Evolutionary conservation across 805 yeast genomes (phyloP), one percentile per base, ranked within the genome.

Genomic region (Saccharomycopsis vini): DNA sequence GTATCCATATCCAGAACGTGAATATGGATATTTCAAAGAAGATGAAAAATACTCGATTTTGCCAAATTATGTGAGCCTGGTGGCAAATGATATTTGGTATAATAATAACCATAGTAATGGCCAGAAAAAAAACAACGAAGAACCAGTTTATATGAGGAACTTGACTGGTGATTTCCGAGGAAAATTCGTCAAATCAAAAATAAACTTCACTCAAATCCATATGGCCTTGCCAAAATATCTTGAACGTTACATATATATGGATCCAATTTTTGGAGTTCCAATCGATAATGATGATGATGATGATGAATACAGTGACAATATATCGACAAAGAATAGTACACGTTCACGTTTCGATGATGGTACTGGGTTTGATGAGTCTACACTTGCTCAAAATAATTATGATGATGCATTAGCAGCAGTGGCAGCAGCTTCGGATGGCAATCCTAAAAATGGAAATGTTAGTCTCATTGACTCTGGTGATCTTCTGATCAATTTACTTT

Each of bases 1-100:
- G 0, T 80, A 79, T 72, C 89, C 89, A 0, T 58, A 79, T 21
- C 75, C 65, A 1, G 63, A 60, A 4, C 66, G 63, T 42, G 60
- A 65, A 37, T 67, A 77, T 44, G 53, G 61, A 5, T 60, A 67
- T 2, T 74, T 77, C 62, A 39, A 54, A 20, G 78, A 75, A 47
- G 64, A 67, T 47, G 74, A 81, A 53, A 56, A 68, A 19, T 68
- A 65, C 52, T 71, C 83, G 18, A 61, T 84, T 1, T 54, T 85
- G 5, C 92, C 94, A 1, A 68, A 80, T 51, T 60, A 56, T 10
- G 63, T 85, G 4, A 73, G 79, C 43, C 45, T 56, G 2, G 51
- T 56, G 18, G 77, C 85, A 1, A 61, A 62, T 29, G 50, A 54
- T 12, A 63, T 82, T n/a, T 82, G 90, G 90, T 16, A 31, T n/a